Base-by-base conservation (phyloP, 1,284 basidiomycete genomes). In the Cutaneotrichosporon cyanovorans region DNA sequence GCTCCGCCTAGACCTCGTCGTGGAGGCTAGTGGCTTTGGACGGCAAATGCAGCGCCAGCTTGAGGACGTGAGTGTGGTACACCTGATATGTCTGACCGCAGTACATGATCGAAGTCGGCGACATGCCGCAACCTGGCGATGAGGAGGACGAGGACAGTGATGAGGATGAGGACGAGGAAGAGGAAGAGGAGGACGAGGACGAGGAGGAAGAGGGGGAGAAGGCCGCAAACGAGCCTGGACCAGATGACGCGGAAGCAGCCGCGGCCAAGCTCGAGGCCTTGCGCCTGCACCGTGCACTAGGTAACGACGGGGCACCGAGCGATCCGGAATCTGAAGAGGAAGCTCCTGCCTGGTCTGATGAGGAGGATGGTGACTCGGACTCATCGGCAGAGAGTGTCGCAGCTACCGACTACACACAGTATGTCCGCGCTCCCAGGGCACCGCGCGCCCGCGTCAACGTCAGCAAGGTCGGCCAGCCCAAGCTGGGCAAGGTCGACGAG, bases 1-100 rank as follows among this genome's bases (percentile, higher is more conserved):
- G n/a, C 85, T 90, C 65, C 76, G 78, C 46, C 74, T 96, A 40
- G 92, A 96, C 73, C 82, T 93, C 21, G 78, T 86, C 51, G 91
- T 95, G 10, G 83, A 85, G 50, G 91, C 92, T 1, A 92, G 87
- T 73, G 91, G 91, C 9, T 95, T 92, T 68, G 82, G 82, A 50
- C 78, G 83, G 58, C 83, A 83, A 59, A 83, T 93, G 65, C 82
- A 86, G 76, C 80, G 82, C 58, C 74, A 80, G 40, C 74, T 96
- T 42, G 87, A 91, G 72, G 82, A 89, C 75, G 89, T 91, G 56
- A 62, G 78, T 60, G 47, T 12, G 11, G 4, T 10, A 10, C 2
- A 34, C 39, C 42, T 35, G 34, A 33, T 14, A 32, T 37, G 42
- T 28, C 56, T 51, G 39, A 55, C 46, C 47, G 32, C 48, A 85